Evolutionary conservation across 495 filamentous ascomycete genomes (phyloP).

Genomic region (Amphirosellinia nigrospora): DNA sequence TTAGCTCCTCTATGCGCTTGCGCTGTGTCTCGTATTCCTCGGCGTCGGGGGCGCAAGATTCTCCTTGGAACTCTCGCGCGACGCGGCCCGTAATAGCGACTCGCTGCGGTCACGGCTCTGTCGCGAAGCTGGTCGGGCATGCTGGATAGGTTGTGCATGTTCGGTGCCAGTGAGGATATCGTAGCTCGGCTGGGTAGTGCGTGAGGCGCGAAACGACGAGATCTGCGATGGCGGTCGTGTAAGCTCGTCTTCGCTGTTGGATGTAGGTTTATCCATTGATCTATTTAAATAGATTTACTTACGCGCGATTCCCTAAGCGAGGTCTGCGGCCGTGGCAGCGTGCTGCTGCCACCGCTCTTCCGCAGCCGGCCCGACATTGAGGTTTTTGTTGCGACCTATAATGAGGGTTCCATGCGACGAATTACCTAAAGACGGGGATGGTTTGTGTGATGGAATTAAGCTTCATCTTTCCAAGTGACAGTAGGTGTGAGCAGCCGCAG

Average conservation of each 20-base stretch:
- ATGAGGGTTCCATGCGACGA: not conserved
- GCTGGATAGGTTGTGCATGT: constrained; percentile 36
- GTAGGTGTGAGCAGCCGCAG: not conserved
- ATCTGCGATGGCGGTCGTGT: constrained; percentile 25
- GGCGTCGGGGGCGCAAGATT: constrained; percentile 53
- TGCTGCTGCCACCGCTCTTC: constrained; percentile 41
- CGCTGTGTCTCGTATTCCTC: constrained; percentile 59
- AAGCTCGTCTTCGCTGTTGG: not conserved
- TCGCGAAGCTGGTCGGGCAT: constrained; percentile 45
- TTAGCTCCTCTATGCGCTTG: constrained; percentile 57
- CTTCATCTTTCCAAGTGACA: not conserved
- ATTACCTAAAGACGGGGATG: not conserved
- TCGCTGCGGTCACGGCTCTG: constrained; percentile 36
- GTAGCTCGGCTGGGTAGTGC: constrained; percentile 62
- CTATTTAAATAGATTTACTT: no score
- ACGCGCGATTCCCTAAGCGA: constrained; percentile 52
- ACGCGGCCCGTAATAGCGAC: constrained; percentile 43
- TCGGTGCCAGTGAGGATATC: constrained; percentile 65
- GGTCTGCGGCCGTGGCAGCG: constrained; percentile 38
- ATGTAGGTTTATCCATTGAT: constrained; percentile 22
- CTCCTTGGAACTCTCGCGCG: constrained; percentile 56
- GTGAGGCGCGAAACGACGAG: constrained; percentile 45
- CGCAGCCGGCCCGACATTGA: constrained; percentile 42
- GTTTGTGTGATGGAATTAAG: not conserved
- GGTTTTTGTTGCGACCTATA: constrained; percentile 8